Conservation (phyloP, 2,329 filamentous ascomycete genomes). For the Alternaria arbusti region DNA sequence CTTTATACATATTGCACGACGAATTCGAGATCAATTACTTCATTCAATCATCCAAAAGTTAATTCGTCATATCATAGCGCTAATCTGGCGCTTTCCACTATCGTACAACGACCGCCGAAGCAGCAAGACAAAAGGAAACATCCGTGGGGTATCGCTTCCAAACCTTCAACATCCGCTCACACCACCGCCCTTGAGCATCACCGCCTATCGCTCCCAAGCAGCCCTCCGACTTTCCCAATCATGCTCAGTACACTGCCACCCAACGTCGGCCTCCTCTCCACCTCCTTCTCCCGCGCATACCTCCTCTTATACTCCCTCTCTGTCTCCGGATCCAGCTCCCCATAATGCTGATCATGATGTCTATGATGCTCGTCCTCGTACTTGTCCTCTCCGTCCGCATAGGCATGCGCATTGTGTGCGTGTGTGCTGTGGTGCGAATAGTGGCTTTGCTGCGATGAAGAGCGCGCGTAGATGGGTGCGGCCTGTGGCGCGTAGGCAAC, state of each 20-base stretch:
- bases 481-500: conserved; percentile 1
- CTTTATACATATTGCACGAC: background rate
- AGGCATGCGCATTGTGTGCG: conserved; percentile 13
- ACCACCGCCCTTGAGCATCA: background rate
- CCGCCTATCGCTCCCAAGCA: conserved; percentile 13
- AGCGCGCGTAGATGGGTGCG: conserved; percentile 7
- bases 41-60: background rate
- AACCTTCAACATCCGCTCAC: background rate
- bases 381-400: conserved; percentile 11
- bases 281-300: conserved; percentile 22
- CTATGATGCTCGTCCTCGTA: background rate
- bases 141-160: background rate
- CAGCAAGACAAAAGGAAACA: background rate
- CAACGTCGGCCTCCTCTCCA: conserved; percentile 36
- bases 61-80: background rate
- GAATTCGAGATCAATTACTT: background rate
- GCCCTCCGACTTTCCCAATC: conserved; percentile 18
- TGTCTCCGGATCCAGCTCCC: conserved; percentile 20
- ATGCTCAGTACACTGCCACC: conserved; percentile 32
- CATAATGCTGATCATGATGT: conserved; percentile 4
- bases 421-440: conserved; percentile 1
- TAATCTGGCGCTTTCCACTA: background rate
- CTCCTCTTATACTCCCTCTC: conserved; percentile 19
- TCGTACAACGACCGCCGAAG: background rate
- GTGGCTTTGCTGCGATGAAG: conserved; percentile 8